A percentile compares a stretch with the other conserved stretches of the same genome.
These are phyloP conservation scores for Vararia minispora DNA, from an alignment of 768 basidiomycete species.

Conservation along the genomic window DNA sequence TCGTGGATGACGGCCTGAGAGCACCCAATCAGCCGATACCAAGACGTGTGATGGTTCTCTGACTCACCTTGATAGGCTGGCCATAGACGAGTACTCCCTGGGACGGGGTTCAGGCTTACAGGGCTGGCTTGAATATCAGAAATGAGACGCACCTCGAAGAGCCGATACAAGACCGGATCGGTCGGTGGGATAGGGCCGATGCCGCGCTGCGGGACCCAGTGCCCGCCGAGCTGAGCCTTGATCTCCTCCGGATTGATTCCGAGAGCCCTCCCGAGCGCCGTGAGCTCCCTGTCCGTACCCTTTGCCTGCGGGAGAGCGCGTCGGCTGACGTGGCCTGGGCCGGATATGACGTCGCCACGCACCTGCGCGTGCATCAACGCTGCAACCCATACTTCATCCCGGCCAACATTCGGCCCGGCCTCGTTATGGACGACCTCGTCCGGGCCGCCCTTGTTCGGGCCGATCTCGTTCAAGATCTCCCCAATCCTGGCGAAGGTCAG, in stretches of 20 bases:
- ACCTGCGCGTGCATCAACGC: conserved; percentile 78
- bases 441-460: too few relatives aligned
- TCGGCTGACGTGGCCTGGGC: too few relatives aligned
- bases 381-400: conserved; percentile 76
- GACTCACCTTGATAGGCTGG: conserved; percentile 59
- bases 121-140: background rate
- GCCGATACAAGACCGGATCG: conserved; percentile 71
- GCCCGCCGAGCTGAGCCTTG: conserved; percentile 37
- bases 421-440: too few relatives aligned
- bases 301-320: conserved; percentile 56
- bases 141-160: conserved; percentile 51
- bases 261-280: conserved; percentile 37
- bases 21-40: background rate
- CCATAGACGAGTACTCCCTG: conserved; percentile 71
- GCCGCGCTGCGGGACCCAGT: conserved; percentile 71
- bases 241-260: conserved; percentile 31
- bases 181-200: conserved; percentile 61
- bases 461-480: conserved; percentile 51
- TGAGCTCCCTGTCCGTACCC: conserved; percentile 47
- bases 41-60: background rate
- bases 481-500: conserved; percentile 68
- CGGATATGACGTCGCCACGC: background rate
- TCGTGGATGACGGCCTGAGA: conserved; percentile 63
- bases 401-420: too few relatives aligned
- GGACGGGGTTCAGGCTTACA: too few relatives aligned